Base-by-base conservation (phyloP, 495 filamentous ascomycete genomes). In the Chaetomium tenue region DNA sequence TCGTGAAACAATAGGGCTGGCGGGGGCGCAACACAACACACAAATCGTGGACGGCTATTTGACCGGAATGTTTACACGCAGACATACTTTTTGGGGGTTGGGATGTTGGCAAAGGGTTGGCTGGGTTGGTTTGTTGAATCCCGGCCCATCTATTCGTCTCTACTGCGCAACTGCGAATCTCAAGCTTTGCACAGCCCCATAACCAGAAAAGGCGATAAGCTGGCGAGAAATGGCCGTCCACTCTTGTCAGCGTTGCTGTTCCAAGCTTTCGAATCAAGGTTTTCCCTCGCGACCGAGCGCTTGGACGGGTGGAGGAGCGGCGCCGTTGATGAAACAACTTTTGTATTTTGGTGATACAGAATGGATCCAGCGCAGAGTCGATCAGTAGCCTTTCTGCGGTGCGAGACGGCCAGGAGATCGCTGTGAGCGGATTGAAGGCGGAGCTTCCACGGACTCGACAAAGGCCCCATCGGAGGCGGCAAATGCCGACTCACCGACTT, bases 291-390 rank as follows among this genome's bases (percentile, higher is more conserved):
- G 16, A 44, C 5, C 13, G 15, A 18, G 2, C 13, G 40, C 13
- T 44, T 18, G 2, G 2, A 44, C 11, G 50, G 28, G 30, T 55
- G 53, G 53, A 55, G 30, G 23, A 58, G 39, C 39, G 39, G 18
- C 20, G 54, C n/a, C 8, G 7, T 25, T 44, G 12, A 11, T 58
- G 56, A 58, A 58, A 58, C 54, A 26, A 12, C 20, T 58, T 46
- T 15, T 58, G 33, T 11, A 46, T 46, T 46, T 46, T 58, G 56
- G 56, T 40, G 39, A 44, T 26, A 37, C 39, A 5, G 56, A 18
- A 46, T 25, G 39, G 22, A 11, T 22, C 39, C 22, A 9, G 39
- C 39, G 15, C 22, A 22, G 23, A 7, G 20, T 1, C n/a, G n/a
- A 57, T 42, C 55, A 0, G n/a, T 37, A 22, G 6, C 9, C 13